Percentiles rank a stretch among this genome's conserved stretches.
These are phyloP conservation scores for Colletotrichum theobromicola DNA, from an alignment of 2,329 filamentous ascomycete genomes.

Conservation along the genomic window DNA sequence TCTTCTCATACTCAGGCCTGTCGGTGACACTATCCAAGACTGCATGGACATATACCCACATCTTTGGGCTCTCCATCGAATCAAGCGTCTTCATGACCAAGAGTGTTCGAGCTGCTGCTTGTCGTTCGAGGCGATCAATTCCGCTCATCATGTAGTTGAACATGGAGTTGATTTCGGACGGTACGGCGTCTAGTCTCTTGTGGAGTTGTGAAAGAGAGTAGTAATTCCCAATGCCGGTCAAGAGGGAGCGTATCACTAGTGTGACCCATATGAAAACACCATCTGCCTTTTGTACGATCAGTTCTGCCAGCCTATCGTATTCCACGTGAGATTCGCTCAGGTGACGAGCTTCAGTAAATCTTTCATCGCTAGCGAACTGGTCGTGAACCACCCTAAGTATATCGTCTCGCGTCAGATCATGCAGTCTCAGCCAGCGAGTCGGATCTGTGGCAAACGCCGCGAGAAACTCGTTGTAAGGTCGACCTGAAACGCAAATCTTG, in stretches of 20 bases:
- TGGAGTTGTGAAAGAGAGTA: neutral
- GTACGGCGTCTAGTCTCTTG: neutral
- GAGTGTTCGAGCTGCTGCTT: neutral
- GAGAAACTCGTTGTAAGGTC: slow-evolving; percentile 28
- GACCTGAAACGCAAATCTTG: slow-evolving; percentile 35
- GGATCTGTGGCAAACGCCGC: slow-evolving; percentile 3
- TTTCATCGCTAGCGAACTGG: neutral
- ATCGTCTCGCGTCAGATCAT: slow-evolving; percentile 22
- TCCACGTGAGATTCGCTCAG: neutral
- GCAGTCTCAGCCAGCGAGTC: slow-evolving; percentile 6
- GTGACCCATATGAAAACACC: slow-evolving; percentile 17
- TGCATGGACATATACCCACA: neutral
- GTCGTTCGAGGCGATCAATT: neutral
- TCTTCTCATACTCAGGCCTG: neutral
- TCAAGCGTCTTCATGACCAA: neutral
- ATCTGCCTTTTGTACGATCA: neutral
- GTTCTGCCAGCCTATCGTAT: neutral
- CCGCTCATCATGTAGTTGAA: neutral
- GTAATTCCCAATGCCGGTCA: slow-evolving; percentile 10
- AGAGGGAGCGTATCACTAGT: slow-evolving; percentile 16
- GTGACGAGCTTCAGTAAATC: neutral
- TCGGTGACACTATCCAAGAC: neutral
- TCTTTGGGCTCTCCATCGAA: neutral
- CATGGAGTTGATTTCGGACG: neutral
- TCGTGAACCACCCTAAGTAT: neutral